Percentiles rank a stretch among this genome's conserved stretches.
Evolutionary conservation across 345 rosid species (phyloP).

Genomic region (Gossypium herbaceum): DNA sequence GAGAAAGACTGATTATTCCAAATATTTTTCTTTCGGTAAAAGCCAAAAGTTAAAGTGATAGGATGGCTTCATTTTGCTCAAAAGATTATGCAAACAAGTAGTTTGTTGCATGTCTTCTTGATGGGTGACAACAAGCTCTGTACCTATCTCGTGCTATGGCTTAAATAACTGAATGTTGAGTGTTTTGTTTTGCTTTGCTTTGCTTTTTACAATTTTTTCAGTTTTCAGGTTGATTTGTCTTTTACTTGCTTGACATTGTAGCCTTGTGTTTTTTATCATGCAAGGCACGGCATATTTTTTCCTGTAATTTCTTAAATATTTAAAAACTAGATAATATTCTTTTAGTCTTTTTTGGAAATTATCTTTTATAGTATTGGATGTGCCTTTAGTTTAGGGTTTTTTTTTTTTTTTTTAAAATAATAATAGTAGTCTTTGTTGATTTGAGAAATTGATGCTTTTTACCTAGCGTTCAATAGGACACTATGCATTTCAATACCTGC

Average conservation of each 20-base stretch:
- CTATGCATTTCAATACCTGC: background rate
- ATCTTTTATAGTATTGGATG: background rate
- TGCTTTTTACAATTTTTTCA: background rate
- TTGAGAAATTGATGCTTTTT: slow-evolving; percentile 5
- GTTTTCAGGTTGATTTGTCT: background rate
- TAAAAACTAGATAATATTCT: background rate
- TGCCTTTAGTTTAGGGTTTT: background rate
- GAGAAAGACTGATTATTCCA: background rate
- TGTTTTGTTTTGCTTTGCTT: background rate
- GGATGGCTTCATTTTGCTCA: background rate
- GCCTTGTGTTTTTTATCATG: background rate
- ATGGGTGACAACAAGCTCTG: background rate
- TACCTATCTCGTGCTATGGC: background rate
- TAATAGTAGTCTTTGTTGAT: background rate
- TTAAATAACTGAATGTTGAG: slow-evolving; percentile 5
- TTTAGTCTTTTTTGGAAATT: background rate
- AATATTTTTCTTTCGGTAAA: background rate
- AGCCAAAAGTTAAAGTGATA: background rate
- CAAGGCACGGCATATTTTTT: background rate
- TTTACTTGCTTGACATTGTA: background rate
- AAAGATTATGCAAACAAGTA: background rate
- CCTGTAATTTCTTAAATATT: background rate
- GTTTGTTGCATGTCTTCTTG: background rate
- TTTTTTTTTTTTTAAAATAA: background rate
- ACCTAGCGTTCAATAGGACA: background rate